These are phyloP conservation scores for Microcyclospora pomicola DNA, from an alignment of 2,329 filamentous ascomycete species.

Conservation along the genomic window DNA sequence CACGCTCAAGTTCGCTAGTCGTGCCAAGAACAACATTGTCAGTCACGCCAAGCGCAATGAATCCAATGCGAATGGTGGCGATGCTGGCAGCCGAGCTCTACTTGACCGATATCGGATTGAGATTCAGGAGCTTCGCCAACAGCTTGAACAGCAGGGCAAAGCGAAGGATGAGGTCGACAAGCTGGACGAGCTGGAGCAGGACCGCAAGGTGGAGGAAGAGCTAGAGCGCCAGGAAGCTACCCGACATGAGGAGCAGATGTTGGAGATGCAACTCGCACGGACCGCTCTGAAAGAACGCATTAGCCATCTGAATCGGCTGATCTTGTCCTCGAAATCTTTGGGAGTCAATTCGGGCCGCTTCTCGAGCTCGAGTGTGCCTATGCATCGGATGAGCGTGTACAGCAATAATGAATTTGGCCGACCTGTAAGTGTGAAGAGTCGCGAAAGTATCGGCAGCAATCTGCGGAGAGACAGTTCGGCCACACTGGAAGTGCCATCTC, in stretches of 20 bases:
- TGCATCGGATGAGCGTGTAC: conserved; percentile 22
- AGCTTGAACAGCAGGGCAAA: conserved; percentile 74
- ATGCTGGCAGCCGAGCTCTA: conserved; percentile 73
- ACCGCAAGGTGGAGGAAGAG: conserved; percentile 53
- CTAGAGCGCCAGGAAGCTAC: conserved; percentile 59
- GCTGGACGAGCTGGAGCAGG: conserved; percentile 56
- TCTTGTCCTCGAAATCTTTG: conserved; percentile 87
- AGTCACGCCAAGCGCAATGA: conserved; percentile 94
- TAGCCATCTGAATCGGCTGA: conserved; percentile 87
- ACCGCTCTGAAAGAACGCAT: conserved; percentile 96
- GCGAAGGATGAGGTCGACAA: conserved; percentile 39
- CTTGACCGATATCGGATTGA: conserved; percentile 90
- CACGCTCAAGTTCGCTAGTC: conserved; percentile 89
- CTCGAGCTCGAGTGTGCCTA: conserved; percentile 26
- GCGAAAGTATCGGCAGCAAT: conserved; percentile 13
- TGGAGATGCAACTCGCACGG: conserved; percentile 94
- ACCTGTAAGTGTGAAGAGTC: conserved; percentile 19
- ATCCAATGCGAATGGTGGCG: conserved; percentile 60
- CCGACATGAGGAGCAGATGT: conserved; percentile 82
- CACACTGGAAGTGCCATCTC: conserved; percentile 28
- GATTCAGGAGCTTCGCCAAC: conserved; percentile 65
- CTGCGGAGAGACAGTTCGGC: conserved; percentile 16
- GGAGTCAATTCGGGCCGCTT: conserved; percentile 77
- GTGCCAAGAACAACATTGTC: conserved; percentile 95
- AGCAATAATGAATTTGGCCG: conserved; percentile 25